Evolutionary conservation across 2,329 filamentous ascomycete genomes (phyloP).

Genomic region (Tolypocladium inflatum): DNA sequence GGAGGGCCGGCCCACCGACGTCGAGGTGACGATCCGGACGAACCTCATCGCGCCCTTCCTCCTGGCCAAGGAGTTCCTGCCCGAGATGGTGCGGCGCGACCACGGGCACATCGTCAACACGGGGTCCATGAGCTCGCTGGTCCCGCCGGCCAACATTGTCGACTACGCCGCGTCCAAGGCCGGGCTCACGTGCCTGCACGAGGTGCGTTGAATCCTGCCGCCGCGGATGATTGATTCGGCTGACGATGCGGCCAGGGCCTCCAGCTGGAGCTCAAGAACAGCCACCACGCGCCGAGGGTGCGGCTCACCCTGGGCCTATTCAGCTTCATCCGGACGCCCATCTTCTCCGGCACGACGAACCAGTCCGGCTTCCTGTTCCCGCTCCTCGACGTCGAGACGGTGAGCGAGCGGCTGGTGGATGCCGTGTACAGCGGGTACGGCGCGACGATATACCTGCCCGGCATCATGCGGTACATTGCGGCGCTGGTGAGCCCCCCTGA

Average conservation of each 20-base stretch:
- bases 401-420: neutral
- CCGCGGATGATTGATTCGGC: neutral
- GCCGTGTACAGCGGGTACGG: neutral
- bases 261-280: neutral
- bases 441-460: neutral
- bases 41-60: conserved; percentile 54
- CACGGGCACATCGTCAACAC: conserved; percentile 58
- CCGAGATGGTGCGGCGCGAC: conserved; percentile 44
- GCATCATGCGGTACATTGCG: neutral
- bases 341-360: neutral
- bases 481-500: neutral
- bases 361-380: neutral
- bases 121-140: conserved; percentile 46
- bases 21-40: conserved; percentile 10
- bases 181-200: conserved; percentile 5
- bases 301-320: neutral
- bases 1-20: conserved; percentile 7
- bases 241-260: neutral
- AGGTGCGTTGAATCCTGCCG: neutral
- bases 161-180: conserved; percentile 51
- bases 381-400: neutral
- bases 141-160: conserved; percentile 43
- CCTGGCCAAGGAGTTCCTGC: conserved; percentile 48
- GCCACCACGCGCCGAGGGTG: neutral
- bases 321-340: neutral